Percentiles rank a stretch among this genome's conserved stretches.
These are phyloP conservation scores for Alternaria viburni DNA, from an alignment of 2,329 filamentous ascomycete species.

Conservation along the genomic window DNA sequence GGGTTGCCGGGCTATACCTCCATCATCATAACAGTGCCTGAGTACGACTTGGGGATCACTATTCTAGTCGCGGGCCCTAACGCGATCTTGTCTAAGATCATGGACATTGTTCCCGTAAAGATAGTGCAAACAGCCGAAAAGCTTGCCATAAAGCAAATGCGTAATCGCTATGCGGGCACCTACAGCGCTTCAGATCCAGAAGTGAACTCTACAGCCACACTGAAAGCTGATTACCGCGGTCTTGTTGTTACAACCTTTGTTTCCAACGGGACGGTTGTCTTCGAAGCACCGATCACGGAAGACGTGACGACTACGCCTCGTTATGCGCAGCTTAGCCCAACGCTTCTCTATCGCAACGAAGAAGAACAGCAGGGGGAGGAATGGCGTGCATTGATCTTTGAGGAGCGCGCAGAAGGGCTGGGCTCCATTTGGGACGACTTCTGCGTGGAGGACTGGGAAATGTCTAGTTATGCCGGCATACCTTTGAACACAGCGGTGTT, in stretches of 20 bases:
- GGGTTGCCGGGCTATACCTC: conserved; percentile 52
- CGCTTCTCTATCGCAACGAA: conserved; percentile 35
- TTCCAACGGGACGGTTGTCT: conserved; percentile 38
- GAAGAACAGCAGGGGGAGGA: conserved; percentile 39
- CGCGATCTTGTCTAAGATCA: conserved; percentile 23
- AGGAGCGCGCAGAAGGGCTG: conserved; percentile 16
- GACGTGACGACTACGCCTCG: conserved; percentile 3
- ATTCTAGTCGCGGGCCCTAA: conserved; percentile 46
- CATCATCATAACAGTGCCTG: conserved; percentile 50
- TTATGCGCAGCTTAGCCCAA: conserved; percentile 36
- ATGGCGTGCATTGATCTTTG: conserved; percentile 39
- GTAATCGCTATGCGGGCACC: conserved; percentile 36
- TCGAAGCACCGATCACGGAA: conserved; percentile 11
- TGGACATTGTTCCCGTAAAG: conserved; percentile 35
- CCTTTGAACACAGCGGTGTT: conserved; percentile 47
- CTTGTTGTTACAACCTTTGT: conserved; percentile 36
- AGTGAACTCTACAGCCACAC: conserved; percentile 36
- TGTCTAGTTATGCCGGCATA: conserved; percentile 38
- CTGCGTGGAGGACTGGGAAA: conserved; percentile 44
- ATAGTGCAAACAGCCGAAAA: conserved; percentile 45
- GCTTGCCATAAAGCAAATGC: conserved; percentile 33
- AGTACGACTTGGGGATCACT: conserved; percentile 54
- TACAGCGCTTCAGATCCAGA: conserved; percentile 23
- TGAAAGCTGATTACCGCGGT: conserved; percentile 36
- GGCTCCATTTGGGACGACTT: conserved; percentile 44